Evolutionary conservation across 1,284 basidiomycete genomes (phyloP), one percentile per base, ranked within the genome.

Genomic region (Sporisorium scitamineum): DNA sequence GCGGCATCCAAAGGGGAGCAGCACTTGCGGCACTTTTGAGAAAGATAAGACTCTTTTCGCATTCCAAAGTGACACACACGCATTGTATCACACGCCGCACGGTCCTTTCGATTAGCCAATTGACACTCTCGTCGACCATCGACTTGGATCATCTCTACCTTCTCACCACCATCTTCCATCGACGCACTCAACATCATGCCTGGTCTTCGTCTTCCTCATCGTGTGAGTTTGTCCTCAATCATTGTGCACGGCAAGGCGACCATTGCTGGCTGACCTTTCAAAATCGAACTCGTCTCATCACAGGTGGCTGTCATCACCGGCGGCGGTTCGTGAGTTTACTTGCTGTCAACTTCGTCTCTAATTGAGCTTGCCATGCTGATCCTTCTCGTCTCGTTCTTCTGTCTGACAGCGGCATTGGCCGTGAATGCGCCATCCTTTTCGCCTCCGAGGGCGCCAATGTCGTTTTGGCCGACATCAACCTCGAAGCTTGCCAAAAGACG

Each of bases 381-480:
- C 13, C 47, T 14, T 34, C 22, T 53, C 29, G n/a, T n/a, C n/a
- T n/a, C n/a, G n/a, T 41, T 24, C 32, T 14, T 34, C 13, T 8
- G 10, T 16, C n/a, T 27, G 22, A 44, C 55, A 73, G 70, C 70
- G 96, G 95, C 14, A 97, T 98, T 85, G 95, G 95, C 42, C 90
- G 97, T 66, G 94, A 98, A 87, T 92, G 94, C 1, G 91, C 94
- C 22, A 88, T 97, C 70, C 90, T 97, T 63, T 98, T 98, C 85
- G 95, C 95, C 6, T 89, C 90, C 64, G 95, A 98, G 86, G 95
- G 95, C 51, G 94, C 94, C 16, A 90, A 91, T 80, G 91, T 97
- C 75, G 86, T 97, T 47, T 89, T 96, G 47, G 92, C 91, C 20
- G 95, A 98, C 86, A 91, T 97, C 86, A 96, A 95, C 86, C 29